These are phyloP conservation scores for Trifolium dubium DNA, from an alignment of 306 rosid species.

Conservation along the genomic window DNA sequence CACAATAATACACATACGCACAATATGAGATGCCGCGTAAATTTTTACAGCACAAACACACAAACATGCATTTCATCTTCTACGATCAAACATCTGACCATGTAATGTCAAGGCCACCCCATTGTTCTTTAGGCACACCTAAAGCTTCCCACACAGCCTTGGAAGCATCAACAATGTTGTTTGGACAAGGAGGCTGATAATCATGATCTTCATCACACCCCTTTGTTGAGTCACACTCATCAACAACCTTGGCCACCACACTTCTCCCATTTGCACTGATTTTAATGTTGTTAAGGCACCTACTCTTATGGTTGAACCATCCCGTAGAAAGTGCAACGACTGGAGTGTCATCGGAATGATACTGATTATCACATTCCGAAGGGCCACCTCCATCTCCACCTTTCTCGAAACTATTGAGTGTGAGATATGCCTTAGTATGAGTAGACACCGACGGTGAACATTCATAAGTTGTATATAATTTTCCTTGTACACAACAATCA, in stretches of 20 bases:
- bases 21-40: background rate
- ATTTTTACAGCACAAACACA: background rate
- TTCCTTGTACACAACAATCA: slow-evolving; percentile 47
- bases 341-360: slow-evolving; percentile 40
- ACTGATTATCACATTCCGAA: slow-evolving; percentile 51
- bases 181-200: slow-evolving; percentile 53
- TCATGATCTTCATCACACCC: slow-evolving; percentile 59
- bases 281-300: slow-evolving; percentile 51
- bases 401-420: slow-evolving; percentile 51
- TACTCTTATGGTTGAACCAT: slow-evolving; percentile 51
- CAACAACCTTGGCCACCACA: slow-evolving; percentile 59
- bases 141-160: slow-evolving; percentile 48
- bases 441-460: slow-evolving; percentile 49
- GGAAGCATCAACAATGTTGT: slow-evolving; percentile 56
- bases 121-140: slow-evolving; percentile 14
- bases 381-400: slow-evolving; percentile 60
- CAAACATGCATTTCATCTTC: background rate
- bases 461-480: slow-evolving; percentile 41
- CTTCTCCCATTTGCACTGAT: slow-evolving; percentile 49
- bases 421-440: slow-evolving; percentile 50
- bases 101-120: slow-evolving; percentile 41
- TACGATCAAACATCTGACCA: slow-evolving; percentile 39
- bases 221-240: slow-evolving; percentile 56
- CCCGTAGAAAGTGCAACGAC: slow-evolving; percentile 53
- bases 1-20: background rate